phyloP scores from a whole-genome alignment of 371 early-diverging fungal genomes.

The Mortierella sp. region DNA sequence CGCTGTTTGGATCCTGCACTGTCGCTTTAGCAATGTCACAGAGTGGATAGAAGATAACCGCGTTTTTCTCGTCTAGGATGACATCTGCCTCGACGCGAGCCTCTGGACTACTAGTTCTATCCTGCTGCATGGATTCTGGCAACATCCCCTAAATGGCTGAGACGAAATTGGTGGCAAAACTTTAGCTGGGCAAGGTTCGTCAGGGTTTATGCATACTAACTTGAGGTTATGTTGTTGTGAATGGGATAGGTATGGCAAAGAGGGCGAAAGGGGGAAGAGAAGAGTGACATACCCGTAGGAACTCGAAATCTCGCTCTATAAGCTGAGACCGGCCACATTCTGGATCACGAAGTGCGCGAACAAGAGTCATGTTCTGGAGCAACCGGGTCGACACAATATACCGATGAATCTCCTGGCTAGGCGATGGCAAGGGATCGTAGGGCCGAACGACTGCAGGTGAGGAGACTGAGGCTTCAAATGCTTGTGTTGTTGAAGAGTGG shows the following conservation, averaged over 20 bases:
- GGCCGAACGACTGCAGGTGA: too few species aligned
- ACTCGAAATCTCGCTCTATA: constrained; percentile 32
- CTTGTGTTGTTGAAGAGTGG: too few species aligned
- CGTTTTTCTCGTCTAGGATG: constrained; percentile 27
- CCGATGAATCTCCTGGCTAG: constrained; percentile 4
- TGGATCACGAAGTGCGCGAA: constrained; percentile 22
- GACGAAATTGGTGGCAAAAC: too few species aligned
- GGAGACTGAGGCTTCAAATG: too few species aligned
- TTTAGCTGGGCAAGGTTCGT: too few species aligned
- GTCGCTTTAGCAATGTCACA: constrained; percentile 22
- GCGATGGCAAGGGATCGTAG: constrained; percentile 7
- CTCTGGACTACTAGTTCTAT: neutral
- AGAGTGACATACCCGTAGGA: constrained; percentile 38
- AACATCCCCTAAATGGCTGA: neutral
- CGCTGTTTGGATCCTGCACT: constrained; percentile 14
- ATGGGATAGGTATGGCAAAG: too few species aligned
- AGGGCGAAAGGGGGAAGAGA: too few species aligned
- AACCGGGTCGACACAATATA: constrained; percentile 25
- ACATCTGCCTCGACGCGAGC: constrained; percentile 28
- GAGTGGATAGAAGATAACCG: constrained; percentile 25
- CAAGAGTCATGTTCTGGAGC: constrained; percentile 24
- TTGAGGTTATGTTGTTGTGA: too few species aligned
- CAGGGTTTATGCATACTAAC: too few species aligned
- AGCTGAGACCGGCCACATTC: constrained; percentile 7
- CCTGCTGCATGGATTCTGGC: constrained; percentile 1